A percentile compares a stretch with the other conserved stretches of the same genome.
Conservation (phyloP, 2,329 filamentous ascomycete genomes). For the Trichoderma asperellum region DNA sequence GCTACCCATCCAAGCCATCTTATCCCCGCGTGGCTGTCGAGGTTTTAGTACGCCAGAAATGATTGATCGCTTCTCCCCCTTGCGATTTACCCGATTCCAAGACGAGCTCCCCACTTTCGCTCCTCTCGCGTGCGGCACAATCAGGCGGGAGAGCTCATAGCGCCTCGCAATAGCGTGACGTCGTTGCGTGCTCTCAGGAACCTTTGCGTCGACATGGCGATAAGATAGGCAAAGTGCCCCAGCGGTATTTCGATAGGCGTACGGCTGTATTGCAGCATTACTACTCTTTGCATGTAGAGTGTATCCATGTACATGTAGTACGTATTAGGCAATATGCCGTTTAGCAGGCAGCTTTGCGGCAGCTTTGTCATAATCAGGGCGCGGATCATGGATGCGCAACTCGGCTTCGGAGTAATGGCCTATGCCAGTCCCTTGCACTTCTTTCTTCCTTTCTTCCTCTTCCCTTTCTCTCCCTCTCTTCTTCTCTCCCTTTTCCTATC, state of each 20-base stretch:
- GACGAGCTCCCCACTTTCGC: conserved; percentile 1
- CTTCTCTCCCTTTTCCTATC: neutral
- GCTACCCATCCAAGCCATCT: neutral
- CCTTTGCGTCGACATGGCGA: conserved; percentile 20
- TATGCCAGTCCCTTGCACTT: too few relatives aligned
- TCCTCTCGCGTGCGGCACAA: conserved; percentile 8
- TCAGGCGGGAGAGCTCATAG: conserved; percentile 24
- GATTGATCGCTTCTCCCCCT: neutral
- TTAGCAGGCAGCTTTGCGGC: neutral
- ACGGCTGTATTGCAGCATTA: neutral
- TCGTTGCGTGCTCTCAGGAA: conserved; percentile 22
- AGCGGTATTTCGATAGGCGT: neutral
- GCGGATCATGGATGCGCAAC: neutral
- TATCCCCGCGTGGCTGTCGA: neutral
- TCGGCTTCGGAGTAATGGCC: neutral
- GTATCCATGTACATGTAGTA: neutral
- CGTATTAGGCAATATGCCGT: neutral
- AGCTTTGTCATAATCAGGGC: conserved; percentile 12
- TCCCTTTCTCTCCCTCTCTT: neutral
- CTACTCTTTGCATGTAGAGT: neutral
- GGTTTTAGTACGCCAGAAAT: neutral
- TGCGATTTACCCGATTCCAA: conserved; percentile 1
- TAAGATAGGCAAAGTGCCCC: conserved; percentile 7
- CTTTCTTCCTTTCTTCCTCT: neutral
- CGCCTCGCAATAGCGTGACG: conserved; percentile 27